Evolutionary conservation across 129 eudicot species (phyloP), one percentile per base, ranked within the genome.

Genomic region (Flaveria sonorensis): DNA sequence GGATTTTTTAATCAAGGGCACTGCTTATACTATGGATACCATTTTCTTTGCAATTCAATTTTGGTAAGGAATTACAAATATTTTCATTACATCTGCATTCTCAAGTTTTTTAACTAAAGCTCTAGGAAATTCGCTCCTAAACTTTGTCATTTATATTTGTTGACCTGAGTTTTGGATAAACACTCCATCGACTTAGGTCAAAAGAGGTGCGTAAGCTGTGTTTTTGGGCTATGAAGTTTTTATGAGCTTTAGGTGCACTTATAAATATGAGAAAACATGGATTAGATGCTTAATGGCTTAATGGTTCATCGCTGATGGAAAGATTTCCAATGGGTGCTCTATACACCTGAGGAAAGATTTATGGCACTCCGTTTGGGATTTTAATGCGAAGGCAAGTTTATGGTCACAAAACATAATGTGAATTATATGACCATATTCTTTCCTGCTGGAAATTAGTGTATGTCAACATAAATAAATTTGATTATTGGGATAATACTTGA

Each of bases 261-360:
- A 90, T 94, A 96, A 94, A 96, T 87, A 94, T 53, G 97, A 94
- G 72, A 91, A n/a, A 91, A 56, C 98, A 94, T 85, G 98, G 98
- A 69, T 75, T 94, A 57, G 98, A 94, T 85, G 97, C 91, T 80
- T 94, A 64, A n/a, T n/a, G n/a, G n/a, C n/a, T n/a, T n/a, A n/a
- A 91, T 89, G 96, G 98, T 89, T 59, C 98, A 94, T 83, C 97
- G 59, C 75, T 94, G 71, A 96, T 94, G 70, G 98, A 94, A 73
- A 84, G 98, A 74, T 91, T 94, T 86, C 98, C 98, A 32, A 91
- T 94, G 97, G 98, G 96, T 70, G 97, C 98, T 70, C 96, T 97
- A 40, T 94, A 91, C 80, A 84, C 82, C 42, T 97, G 98, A 69
- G 98, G 98, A 81, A 94, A 80, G 76, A 84, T 94, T 50, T 97